These are phyloP conservation scores for Tolypocladium capitatum DNA, from an alignment of 2,329 filamentous ascomycete genomes.

Conservation along the genomic window DNA sequence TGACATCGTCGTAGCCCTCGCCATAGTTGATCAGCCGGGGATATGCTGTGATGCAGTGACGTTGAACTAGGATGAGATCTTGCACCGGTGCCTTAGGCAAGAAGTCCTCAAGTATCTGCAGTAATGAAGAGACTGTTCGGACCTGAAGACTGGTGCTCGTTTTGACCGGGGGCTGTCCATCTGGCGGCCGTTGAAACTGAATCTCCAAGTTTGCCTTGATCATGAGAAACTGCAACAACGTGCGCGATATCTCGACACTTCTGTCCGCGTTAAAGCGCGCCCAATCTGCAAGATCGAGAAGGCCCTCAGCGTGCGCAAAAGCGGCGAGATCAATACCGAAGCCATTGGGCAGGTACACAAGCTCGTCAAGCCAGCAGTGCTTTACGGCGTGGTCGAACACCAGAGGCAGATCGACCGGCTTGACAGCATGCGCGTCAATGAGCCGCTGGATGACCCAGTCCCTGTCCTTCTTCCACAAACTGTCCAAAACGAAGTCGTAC, in stretches of 20 bases:
- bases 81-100: conserved; percentile 44
- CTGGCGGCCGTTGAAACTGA: conserved; percentile 56
- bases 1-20: conserved; percentile 80
- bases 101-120: conserved; percentile 67
- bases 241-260: conserved; percentile 52
- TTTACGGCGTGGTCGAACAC: conserved; percentile 54
- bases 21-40: conserved; percentile 94
- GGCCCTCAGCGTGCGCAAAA: conserved; percentile 65
- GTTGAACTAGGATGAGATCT: conserved; percentile 68
- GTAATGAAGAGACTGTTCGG: conserved; percentile 68
- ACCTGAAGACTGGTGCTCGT: conserved; percentile 67
- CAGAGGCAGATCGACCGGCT: conserved; percentile 36
- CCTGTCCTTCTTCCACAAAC: conserved; percentile 81
- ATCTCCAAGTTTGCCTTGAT: conserved; percentile 78
- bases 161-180: conserved; percentile 39
- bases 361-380: conserved; percentile 71
- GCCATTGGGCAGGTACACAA: conserved; percentile 66
- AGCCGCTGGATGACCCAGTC: conserved; percentile 75
- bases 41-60: conserved; percentile 82
- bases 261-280: conserved; percentile 56
- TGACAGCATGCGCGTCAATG: conserved; percentile 67
- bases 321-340: conserved; percentile 82
- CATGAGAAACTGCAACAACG: conserved; percentile 66
- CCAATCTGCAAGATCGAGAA: conserved; percentile 74
- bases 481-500: conserved; percentile 80